Evolutionary conservation across 2,329 filamentous ascomycete species (phyloP), one percentile per base, ranked within the genome.

Genomic region (Aspergillus hiratsukae): DNA sequence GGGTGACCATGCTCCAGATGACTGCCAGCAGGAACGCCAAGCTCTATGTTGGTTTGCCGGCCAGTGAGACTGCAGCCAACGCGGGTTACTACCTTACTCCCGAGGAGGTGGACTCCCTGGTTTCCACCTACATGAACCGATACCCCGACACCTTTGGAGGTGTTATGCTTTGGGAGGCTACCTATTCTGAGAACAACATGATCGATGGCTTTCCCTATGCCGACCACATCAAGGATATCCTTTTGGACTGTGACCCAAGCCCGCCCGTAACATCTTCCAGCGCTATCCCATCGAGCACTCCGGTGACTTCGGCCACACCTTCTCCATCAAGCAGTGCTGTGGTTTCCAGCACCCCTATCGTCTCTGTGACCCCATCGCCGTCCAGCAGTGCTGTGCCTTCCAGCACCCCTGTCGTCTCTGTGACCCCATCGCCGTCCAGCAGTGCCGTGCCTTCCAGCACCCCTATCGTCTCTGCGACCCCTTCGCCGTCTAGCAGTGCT

Each of bases 141-240:
- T 72, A 75, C 57, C 68, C 73, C 1, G 55, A 71, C 23, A 70
- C 68, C 1, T 85, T 85, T 60, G 83, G 81, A 43, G 83, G 83
- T 70, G 73, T 84, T 43, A 85, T 85, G 82, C 66, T 85, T 4
- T 85, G 81, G 80, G 82, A 84, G 52, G 80, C 81, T 4, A 81
- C 79, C 1, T 73, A 74, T 10, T 76, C 77, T n/a, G 68, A 74
- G 11, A 70, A 71, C 52, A 83, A 83, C 63, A 54, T 68, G 14
- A 72, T 77, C 53, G 73, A 77, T 54, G 75, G 68, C n/a, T 63
- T 72, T 49, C 69, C 72, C 21, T 83, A 80, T 67, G 71, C 74
- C 2, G 70, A 75, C 52, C 76, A 77, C 69, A 78, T 81, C 58
- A 82, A 81, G 72, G 66, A 75, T 8, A 73, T 78, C 48, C 65